These are phyloP conservation scores for Russula brevipes DNA, from an alignment of 768 basidiomycete species.

Conservation along the genomic window DNA sequence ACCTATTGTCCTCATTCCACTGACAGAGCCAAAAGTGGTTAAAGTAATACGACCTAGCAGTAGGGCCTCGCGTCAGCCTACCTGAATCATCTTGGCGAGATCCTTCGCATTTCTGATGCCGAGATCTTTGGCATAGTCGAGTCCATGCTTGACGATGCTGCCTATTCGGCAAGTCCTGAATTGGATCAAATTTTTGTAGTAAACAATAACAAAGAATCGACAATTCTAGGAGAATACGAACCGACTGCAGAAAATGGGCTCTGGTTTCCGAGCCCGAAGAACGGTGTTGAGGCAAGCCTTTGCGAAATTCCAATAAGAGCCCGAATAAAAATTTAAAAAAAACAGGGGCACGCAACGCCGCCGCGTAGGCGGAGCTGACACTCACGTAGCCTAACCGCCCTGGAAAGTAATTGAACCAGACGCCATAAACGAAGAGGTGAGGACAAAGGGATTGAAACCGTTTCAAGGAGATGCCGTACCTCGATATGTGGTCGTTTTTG, in stretches of 20 bases:
- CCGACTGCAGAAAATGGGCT: slow-evolving; percentile 72
- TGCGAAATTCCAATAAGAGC: not conserved
- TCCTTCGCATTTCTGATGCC: slow-evolving; percentile 73
- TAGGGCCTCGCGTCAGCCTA: slow-evolving; percentile 1
- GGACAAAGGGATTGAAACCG: no score
- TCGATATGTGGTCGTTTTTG: slow-evolving; percentile 61
- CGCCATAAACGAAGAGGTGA: no score
- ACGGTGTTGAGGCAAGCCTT: slow-evolving; percentile 85
- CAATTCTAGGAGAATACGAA: slow-evolving; percentile 26
- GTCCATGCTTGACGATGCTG: slow-evolving; percentile 72
- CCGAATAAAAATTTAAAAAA: not conserved
- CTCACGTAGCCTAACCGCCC: slow-evolving; percentile 23
- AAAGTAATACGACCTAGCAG: no score
- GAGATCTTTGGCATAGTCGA: slow-evolving; percentile 77
- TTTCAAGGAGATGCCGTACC: slow-evolving; percentile 41
- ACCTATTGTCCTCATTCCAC: slow-evolving; percentile 83
- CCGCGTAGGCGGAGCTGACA: not conserved
- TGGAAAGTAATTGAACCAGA: not conserved
- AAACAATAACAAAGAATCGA: not conserved
- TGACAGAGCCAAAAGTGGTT: slow-evolving; percentile 4
- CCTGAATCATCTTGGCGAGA: slow-evolving; percentile 62
- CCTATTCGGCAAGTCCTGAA: slow-evolving; percentile 52
- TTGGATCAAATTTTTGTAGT: not conserved
- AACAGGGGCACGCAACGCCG: not conserved
- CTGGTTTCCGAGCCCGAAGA: slow-evolving; percentile 64